Conservation (phyloP, 1,139 yeast genomes). For the Nakaseomyces sp. region DNA sequence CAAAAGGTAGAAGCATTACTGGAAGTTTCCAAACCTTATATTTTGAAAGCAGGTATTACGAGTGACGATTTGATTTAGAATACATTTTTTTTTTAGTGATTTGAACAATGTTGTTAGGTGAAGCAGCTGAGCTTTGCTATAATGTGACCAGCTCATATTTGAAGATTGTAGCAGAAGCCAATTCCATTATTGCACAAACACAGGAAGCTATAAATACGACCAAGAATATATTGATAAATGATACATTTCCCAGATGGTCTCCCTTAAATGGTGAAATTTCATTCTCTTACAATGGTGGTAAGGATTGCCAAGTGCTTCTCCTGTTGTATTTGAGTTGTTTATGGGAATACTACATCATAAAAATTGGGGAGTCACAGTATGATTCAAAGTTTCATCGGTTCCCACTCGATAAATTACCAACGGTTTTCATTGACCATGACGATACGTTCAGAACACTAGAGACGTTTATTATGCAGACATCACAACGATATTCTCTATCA, state of each 20-base stretch:
- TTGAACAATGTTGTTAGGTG: constrained; percentile 13
- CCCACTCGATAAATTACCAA: constrained; percentile 23
- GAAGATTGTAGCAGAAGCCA: constrained; percentile 10
- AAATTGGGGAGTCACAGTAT: constrained; percentile 17
- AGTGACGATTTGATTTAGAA: too few relatives aligned
- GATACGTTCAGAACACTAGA: constrained; percentile 26
- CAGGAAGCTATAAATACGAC: constrained; percentile 26
- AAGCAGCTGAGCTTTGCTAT: constrained; percentile 23
- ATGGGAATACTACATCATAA: constrained; percentile 24
- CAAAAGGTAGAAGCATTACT: too few relatives aligned
- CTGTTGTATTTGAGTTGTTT: constrained; percentile 28
- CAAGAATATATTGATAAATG: constrained; percentile 17
- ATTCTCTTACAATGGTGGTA: constrained; percentile 33
- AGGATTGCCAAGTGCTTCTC: constrained; percentile 31
- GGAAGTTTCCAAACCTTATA: too few relatives aligned
- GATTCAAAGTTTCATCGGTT: constrained; percentile 20
- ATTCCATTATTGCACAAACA: constrained; percentile 21
- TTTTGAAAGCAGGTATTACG: too few relatives aligned
- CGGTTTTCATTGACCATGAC: constrained; percentile 28
- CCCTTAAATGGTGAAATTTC: constrained; percentile 29
- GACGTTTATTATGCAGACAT: constrained; percentile 21
- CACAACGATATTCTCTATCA: constrained; percentile 23
- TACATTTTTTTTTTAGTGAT: too few relatives aligned
- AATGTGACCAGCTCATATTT: constrained; percentile 25
- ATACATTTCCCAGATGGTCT: constrained; percentile 26